phyloP scores from a whole-genome alignment of 1,139 yeast genomes.

The Saccharomyces hybrid region DNA sequence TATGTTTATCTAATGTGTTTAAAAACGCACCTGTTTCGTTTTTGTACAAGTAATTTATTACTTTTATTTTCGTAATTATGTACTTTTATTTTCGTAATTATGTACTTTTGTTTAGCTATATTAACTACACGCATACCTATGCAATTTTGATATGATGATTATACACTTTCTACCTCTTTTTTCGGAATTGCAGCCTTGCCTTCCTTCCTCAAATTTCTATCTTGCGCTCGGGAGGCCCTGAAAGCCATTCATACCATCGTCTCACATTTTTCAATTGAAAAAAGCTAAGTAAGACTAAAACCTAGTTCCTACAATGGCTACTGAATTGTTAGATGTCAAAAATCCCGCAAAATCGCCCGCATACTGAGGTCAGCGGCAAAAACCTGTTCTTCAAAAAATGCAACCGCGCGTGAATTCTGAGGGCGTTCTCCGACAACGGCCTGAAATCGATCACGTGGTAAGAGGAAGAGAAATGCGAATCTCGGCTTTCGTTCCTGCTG shows the following conservation, averaged over 20 bases:
- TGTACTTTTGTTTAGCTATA: neutral
- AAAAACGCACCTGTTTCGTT: neutral
- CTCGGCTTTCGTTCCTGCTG: neutral
- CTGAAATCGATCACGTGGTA: neutral
- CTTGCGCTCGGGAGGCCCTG: neutral
- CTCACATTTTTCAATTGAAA: neutral
- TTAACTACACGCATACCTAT: neutral
- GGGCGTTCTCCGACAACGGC: neutral
- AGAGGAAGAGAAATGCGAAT: neutral
- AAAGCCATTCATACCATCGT: neutral
- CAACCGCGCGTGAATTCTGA: neutral
- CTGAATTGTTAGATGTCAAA: neutral
- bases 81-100: neutral
- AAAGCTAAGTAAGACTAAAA: neutral
- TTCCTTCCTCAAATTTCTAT: neutral
- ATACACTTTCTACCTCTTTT: neutral
- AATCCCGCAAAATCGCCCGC: neutral
- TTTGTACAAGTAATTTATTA: neutral
- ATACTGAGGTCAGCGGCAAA: neutral
- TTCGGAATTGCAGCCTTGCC: neutral
- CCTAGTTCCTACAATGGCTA: neutral
- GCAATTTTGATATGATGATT: neutral
- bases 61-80: neutral
- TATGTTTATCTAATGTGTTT: neutral
- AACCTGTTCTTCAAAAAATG: neutral